phyloP scores from a whole-genome alignment of 768 basidiomycete species.

The Suillus clintonianus region DNA sequence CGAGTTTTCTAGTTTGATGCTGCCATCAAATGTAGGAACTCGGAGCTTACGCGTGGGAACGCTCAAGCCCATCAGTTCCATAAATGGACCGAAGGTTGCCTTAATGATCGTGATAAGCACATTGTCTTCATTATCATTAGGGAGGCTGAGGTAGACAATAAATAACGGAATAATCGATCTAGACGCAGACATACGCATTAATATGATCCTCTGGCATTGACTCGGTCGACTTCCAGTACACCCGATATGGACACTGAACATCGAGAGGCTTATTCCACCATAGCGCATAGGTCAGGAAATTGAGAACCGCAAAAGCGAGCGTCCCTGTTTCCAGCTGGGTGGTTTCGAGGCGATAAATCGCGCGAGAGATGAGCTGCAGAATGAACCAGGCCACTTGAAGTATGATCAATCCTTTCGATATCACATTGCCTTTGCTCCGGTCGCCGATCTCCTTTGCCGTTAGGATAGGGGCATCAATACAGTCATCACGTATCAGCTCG shows the following conservation, averaged over 20 bases:
- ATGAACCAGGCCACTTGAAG: slow-evolving; percentile 39
- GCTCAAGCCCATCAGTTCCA: too few species aligned
- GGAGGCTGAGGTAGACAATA: too few species aligned
- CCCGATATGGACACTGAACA: slow-evolving; percentile 19
- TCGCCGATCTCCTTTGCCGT: slow-evolving; percentile 20
- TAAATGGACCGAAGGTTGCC: too few species aligned
- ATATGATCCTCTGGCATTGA: too few species aligned
- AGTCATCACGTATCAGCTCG: neutral
- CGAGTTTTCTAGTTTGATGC: too few species aligned
- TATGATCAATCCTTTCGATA: slow-evolving; percentile 36
- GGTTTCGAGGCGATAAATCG: slow-evolving; percentile 24
- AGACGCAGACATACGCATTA: too few species aligned
- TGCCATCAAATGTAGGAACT: too few species aligned
- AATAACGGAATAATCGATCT: too few species aligned
- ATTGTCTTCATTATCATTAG: too few species aligned
- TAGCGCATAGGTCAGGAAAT: slow-evolving; percentile 31
- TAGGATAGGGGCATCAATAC: slow-evolving; percentile 2
- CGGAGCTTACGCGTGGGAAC: too few species aligned
- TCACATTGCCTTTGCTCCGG: slow-evolving; percentile 33
- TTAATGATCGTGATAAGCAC: too few species aligned
- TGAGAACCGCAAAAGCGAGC: slow-evolving; percentile 34
- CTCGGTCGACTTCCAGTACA: neutral
- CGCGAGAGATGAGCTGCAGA: slow-evolving; percentile 29
- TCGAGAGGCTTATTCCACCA: slow-evolving; percentile 45
- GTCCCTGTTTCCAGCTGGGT: slow-evolving; percentile 40